Percentiles rank a stretch among this genome's conserved stretches.
Conservation (phyloP, 225 moss, liverwort and hornwort genomes). For the Pleurozium schreberi region DNA sequence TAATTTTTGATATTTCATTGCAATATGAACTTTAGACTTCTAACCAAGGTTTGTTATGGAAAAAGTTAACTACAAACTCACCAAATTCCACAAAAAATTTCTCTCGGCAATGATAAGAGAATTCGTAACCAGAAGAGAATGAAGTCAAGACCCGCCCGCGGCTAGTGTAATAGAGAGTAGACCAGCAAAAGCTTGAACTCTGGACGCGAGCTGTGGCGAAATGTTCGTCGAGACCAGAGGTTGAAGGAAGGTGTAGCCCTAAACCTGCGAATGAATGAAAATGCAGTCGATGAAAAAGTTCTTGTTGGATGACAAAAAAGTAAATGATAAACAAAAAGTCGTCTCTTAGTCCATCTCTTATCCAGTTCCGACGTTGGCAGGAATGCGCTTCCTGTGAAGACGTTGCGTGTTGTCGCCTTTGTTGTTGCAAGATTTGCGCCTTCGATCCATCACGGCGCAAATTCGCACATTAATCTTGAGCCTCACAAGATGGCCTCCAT, state of each 20-base stretch:
- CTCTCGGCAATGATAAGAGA: background rate
- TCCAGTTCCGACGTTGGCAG: background rate
- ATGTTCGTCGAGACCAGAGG: background rate
- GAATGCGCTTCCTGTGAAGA: background rate
- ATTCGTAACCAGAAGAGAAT: background rate
- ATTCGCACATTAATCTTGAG: background rate
- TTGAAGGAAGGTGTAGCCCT: background rate
- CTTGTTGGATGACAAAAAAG: background rate
- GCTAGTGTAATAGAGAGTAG: background rate
- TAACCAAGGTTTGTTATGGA: no score
- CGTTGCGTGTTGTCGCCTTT: background rate
- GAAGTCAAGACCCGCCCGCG: background rate
- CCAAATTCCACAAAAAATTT: background rate
- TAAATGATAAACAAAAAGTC: background rate
- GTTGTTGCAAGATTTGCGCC: background rate
- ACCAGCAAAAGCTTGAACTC: background rate
- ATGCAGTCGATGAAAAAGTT: background rate
- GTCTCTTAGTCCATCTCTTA: background rate
- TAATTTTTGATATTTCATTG: no score
- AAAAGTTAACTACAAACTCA: background rate
- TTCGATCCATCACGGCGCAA: background rate
- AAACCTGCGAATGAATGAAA: background rate
- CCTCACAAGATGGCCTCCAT: constrained; percentile 5
- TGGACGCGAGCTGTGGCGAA: background rate
- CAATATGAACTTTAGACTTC: no score